phyloP scores from a whole-genome alignment of 345 rosid genomes.

The Jatropha curcas region DNA sequence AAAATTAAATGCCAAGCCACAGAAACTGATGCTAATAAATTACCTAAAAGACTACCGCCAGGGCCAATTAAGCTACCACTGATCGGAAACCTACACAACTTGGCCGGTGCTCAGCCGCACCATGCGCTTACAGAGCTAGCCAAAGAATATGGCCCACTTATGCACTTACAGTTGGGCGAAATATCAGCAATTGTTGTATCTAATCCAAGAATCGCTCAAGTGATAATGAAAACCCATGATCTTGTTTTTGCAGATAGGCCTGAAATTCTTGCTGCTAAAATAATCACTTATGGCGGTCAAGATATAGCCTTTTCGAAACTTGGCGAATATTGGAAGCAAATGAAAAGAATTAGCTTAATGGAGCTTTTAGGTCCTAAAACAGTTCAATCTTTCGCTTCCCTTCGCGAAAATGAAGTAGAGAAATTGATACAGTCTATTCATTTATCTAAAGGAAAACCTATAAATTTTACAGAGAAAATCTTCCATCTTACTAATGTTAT shows the following conservation, averaged over 20 bases:
- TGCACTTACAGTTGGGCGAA: conserved; percentile 27
- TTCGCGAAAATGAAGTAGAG: conserved; percentile 14
- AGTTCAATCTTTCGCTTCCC: conserved; percentile 3
- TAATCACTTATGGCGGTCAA: neutral
- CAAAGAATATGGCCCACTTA: conserved; percentile 19
- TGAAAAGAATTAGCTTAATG: neutral
- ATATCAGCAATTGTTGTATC: conserved; percentile 18
- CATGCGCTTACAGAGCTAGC: conserved; percentile 19
- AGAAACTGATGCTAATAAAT: neutral
- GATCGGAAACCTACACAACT: conserved; percentile 23
- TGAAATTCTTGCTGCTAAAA: neutral
- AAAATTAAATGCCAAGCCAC: conserved; percentile 2
- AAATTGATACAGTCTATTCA: conserved; percentile 2
- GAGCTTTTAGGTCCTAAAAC: conserved; percentile 15
- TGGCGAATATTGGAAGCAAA: conserved; percentile 26
- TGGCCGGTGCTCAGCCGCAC: conserved; percentile 16
- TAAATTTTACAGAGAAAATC: conserved; percentile 2
- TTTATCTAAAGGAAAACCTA: neutral
- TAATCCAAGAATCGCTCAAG: conserved; percentile 7
- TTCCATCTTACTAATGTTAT: conserved; percentile 8
- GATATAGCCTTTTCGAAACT: conserved; percentile 16
- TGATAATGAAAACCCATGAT: conserved; percentile 19
- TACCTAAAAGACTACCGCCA: conserved; percentile 17
- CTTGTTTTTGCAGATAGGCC: conserved; percentile 23
- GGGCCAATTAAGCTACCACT: conserved; percentile 33